A percentile compares a stretch with the other conserved stretches of the same genome.
These are phyloP conservation scores for Penicillium sp. DNA, from an alignment of 2,329 filamentous ascomycete genomes.

Conservation along the genomic window DNA sequence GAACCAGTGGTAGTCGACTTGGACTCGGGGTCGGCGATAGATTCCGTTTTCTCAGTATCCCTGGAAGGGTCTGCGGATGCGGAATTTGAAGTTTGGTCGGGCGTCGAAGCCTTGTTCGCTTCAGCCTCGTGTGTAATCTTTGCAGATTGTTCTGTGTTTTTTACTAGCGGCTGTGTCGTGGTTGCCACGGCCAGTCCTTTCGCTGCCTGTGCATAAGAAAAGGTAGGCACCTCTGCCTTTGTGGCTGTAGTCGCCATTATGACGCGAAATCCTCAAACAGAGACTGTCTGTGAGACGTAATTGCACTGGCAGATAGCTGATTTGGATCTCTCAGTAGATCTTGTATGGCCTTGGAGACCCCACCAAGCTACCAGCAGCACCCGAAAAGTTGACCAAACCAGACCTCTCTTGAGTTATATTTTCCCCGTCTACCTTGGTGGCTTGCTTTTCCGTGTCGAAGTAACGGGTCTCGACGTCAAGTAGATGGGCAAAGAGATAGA, in stretches of 20 bases:
- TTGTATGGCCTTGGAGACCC: slow-evolving; percentile 8
- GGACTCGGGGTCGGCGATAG: slow-evolving; percentile 29
- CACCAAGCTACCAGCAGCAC: slow-evolving; percentile 15
- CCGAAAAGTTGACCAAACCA: slow-evolving; percentile 2
- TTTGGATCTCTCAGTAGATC: slow-evolving; percentile 6
- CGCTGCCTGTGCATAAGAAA: slow-evolving; percentile 94
- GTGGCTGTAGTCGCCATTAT: slow-evolving; percentile 41
- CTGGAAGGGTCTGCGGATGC: slow-evolving; percentile 45
- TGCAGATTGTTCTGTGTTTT: slow-evolving; percentile 32
- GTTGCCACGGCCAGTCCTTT: slow-evolving; percentile 63
- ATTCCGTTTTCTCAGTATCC: slow-evolving; percentile 36
- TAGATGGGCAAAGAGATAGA: neutral
- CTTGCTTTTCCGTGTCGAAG: neutral
- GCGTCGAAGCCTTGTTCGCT: slow-evolving; percentile 23
- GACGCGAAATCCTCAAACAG: slow-evolving; percentile 5
- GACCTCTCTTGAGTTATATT: neutral
- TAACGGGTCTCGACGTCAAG: neutral
- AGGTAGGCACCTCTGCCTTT: slow-evolving; percentile 53
- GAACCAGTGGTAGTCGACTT: slow-evolving; percentile 25
- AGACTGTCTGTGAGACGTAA: slow-evolving; percentile 2
- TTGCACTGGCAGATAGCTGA: slow-evolving; percentile 12
- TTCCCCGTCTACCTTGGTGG: neutral
- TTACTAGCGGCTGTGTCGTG: slow-evolving; percentile 43
- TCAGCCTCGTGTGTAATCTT: slow-evolving; percentile 28
- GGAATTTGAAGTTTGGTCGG: slow-evolving; percentile 29